Evolutionary conservation across 225 moss, liverwort and hornwort genomes (phyloP), one percentile per base, ranked within the genome.

Genomic region (Climacium dendroides): DNA sequence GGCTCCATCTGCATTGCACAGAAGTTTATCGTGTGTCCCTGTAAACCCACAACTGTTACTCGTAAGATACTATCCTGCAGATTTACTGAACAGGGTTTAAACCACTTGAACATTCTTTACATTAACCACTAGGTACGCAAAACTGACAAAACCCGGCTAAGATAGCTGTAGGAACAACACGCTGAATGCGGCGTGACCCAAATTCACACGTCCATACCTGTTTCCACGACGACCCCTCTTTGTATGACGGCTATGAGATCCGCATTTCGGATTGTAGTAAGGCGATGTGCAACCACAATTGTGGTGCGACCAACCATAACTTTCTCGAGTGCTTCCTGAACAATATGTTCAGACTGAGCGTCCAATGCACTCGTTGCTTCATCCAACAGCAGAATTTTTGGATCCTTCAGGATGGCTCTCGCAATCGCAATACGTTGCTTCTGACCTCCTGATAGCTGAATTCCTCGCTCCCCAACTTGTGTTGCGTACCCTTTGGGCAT

Each of bases 321-420:
- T 89, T 94, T 94, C 77, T 99, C 98, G 6, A 99, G 93, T 32
- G 98, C 98, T 72, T 95, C 96, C 78, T 97, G 98, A 41, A 99
- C 98, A 61, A 97, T 88, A 39, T 81, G 92, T 87, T 99, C 97
- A 26, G 98, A 99, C 86, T 96, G 90, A 34, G 96, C 93, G 80
- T 98, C 98, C 93, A 98, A 92, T 17, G 98, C 98, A 93, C 98
- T 98, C 32, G 98, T 98, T 50, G 98, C 98, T 90, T 99, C 98
- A 87, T 99, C 98, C 90, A 99, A 81, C 78, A 99, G 77, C 30
- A 99, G 85, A 81, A 99, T 95, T 39, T 79, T 93, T 9, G 98
- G 98, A 85, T 99, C 87, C 87, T 97, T 99, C 87, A 97, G 57
- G 45, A 98, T 98, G 53, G 98, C 98, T 78, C 98, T 94, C 32